Evolutionary conservation across 1,139 yeast species (phyloP), one percentile per base, ranked within the genome.

Genomic region (Kurtzmaniella quercitrusa): DNA sequence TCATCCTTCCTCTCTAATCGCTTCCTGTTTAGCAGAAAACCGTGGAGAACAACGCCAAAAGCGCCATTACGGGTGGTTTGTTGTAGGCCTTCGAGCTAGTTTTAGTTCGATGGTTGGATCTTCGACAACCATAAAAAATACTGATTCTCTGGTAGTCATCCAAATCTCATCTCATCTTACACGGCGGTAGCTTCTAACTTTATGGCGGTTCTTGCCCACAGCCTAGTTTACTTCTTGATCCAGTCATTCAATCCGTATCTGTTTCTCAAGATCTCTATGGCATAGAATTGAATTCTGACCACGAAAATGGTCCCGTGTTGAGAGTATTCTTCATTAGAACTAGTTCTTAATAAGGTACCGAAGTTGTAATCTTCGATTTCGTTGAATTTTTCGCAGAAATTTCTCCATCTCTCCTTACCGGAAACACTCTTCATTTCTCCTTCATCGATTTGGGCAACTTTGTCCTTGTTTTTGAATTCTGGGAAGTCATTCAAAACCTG

Each of bases 211-310:
- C 31, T 5, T 11, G 12, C 31, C 31, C 31, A 27, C 31, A 27
- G 31, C 7, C 14, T 27, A n/a, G 10, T 21, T 34, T 14, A 36
- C 48, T 56, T 68, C 41, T 69, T 59, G 48, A 82, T 76, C 99
- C 99, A 93, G 68, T 93, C 97, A 66, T 93, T 94, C 60, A 88
- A 77, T 36, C 96, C 95, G 53, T 77, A 77, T 65, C 82, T 85
- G 70, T 94, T 94, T 77, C 99, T 85, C 50, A 89, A 90, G 52
- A 93, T 86, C 70, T 93, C 99, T 59, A 90, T 77, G 45, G 97
- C 97, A 57, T 91, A 87, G 62, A 94, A 93, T 69, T 93, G 97
- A 60, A 90, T 80, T 70, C 97, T 81, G 46, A 91, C 94, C 21
- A 81, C 96, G 57, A 93, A 93, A 45, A 91, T 86, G 38, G 98